Conservation (phyloP, 2,329 filamentous ascomycete genomes). For the Penicillium sp. region DNA sequence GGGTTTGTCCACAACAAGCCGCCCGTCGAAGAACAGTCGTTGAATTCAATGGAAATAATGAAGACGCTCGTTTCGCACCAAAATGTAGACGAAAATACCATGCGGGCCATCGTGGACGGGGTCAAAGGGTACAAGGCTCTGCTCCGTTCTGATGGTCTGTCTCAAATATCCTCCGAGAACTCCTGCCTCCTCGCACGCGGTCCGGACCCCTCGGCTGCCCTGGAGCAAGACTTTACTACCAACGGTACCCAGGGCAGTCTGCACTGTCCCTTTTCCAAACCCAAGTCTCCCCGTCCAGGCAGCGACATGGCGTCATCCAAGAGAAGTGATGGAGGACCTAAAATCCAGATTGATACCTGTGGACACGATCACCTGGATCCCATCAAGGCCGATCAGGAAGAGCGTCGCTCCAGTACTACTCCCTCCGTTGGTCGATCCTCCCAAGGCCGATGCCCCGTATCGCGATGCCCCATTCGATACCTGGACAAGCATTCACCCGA, state of each 20-base stretch:
- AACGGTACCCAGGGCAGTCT: conserved; percentile 79
- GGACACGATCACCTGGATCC: conserved; percentile 65
- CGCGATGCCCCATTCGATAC: conserved; percentile 90
- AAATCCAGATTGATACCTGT: conserved; percentile 50
- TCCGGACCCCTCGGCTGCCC: conserved; percentile 67
- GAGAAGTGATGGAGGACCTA: conserved; percentile 48
- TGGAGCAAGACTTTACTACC: conserved; percentile 92
- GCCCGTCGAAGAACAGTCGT: conserved; percentile 61
- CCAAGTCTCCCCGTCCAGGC: conserved; percentile 49
- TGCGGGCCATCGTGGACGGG: conserved; percentile 46
- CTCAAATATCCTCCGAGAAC: conserved; percentile 41
- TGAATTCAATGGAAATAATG: conserved; percentile 66
- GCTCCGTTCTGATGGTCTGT: conserved; percentile 40
- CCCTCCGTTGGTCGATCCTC: conserved; percentile 49
- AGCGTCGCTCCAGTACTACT: conserved; percentile 52
- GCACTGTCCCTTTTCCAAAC: conserved; percentile 77
- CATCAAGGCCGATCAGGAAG: conserved; percentile 57
- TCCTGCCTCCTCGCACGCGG: conserved; percentile 48
- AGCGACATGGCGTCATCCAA: conserved; percentile 43
- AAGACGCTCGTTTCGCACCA: conserved; percentile 63
- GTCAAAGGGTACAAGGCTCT: conserved; percentile 49
- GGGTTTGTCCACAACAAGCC: conserved; percentile 43
- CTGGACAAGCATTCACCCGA: conserved; percentile 91
- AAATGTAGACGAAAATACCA: conserved; percentile 66
- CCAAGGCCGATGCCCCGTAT: conserved; percentile 67